These are phyloP conservation scores for Leccinum incarnatum DNA, from an alignment of 768 basidiomycete genomes.

Conservation along the genomic window DNA sequence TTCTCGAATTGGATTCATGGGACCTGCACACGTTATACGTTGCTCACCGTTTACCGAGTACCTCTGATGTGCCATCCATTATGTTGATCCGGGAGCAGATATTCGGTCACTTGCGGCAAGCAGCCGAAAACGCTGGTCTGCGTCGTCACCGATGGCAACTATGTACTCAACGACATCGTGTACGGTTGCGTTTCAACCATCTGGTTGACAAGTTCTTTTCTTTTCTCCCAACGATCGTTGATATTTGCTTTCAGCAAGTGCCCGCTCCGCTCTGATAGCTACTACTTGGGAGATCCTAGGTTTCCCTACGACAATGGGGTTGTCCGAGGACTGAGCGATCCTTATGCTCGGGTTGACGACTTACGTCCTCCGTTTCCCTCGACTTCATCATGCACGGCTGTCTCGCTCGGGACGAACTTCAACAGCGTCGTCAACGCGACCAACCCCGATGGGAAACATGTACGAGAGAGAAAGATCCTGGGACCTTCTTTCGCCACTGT, in stretches of 20 bases:
- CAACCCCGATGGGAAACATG: constrained; percentile 7
- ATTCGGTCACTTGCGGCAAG: too few species aligned
- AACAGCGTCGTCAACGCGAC: constrained; percentile 1
- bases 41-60: too few species aligned
- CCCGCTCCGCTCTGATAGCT: too few species aligned
- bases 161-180: not conserved
- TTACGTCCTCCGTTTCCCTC: constrained; percentile 2
- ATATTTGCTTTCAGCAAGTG: too few species aligned
- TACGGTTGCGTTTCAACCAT: constrained; percentile 5
- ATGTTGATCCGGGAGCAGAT: too few species aligned
- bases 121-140: too few species aligned
- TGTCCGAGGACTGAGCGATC: not conserved
- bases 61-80: too few species aligned
- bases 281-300: too few species aligned
- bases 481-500: not conserved
- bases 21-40: too few species aligned
- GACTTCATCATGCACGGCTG: not conserved
- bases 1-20: too few species aligned
- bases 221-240: constrained; percentile 9
- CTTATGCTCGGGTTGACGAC: not conserved
- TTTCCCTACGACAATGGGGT: too few species aligned
- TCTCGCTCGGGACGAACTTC: constrained; percentile 8
- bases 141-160: too few species aligned
- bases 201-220: constrained; percentile 10
- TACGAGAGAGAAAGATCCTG: constrained; percentile 4